phyloP scores from a whole-genome alignment of 495 filamentous ascomycete species.

The Hypoxylon cercidicola region DNA sequence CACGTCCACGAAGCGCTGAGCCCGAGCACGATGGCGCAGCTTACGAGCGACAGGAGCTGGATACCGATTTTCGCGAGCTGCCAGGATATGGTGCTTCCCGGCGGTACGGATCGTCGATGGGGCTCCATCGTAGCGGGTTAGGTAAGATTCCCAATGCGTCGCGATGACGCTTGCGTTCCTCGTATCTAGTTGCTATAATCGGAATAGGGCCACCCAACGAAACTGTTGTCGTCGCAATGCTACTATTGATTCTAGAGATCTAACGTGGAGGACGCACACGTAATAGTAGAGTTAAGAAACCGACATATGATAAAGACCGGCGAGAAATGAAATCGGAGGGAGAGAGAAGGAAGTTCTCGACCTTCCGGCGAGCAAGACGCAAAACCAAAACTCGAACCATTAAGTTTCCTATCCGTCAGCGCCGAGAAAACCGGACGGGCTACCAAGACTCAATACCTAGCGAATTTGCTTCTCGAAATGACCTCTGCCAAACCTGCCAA shows the following conservation, averaged over 20 bases:
- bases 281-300: too few species aligned
- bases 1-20: slow-evolving; percentile 26
- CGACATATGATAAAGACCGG: slow-evolving; percentile 10
- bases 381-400: slow-evolving; percentile 9
- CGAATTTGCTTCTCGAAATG: slow-evolving; percentile 17
- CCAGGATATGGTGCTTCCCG: slow-evolving; percentile 39
- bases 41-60: slow-evolving; percentile 37
- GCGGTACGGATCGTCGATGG: slow-evolving; percentile 4
- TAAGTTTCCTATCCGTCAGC: slow-evolving; percentile 27
- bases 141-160: slow-evolving; percentile 2
- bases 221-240: too few species aligned
- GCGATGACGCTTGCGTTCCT: not conserved
- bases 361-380: slow-evolving; percentile 1
- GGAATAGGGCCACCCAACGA: too few species aligned
- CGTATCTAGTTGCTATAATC: too few species aligned
- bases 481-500: slow-evolving; percentile 38
- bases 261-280: too few species aligned
- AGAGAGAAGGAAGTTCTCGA: slow-evolving; percentile 23
- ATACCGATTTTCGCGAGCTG: slow-evolving; percentile 45
- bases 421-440: slow-evolving; percentile 29
- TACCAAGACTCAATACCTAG: slow-evolving; percentile 12
- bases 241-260: too few species aligned
- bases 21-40: slow-evolving; percentile 42
- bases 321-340: slow-evolving; percentile 20
- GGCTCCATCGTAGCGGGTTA: slow-evolving; percentile 18